Base-by-base conservation (phyloP, 192 early-diverging fungal genomes). In the Rhizoclosmatium globosum region DNA sequence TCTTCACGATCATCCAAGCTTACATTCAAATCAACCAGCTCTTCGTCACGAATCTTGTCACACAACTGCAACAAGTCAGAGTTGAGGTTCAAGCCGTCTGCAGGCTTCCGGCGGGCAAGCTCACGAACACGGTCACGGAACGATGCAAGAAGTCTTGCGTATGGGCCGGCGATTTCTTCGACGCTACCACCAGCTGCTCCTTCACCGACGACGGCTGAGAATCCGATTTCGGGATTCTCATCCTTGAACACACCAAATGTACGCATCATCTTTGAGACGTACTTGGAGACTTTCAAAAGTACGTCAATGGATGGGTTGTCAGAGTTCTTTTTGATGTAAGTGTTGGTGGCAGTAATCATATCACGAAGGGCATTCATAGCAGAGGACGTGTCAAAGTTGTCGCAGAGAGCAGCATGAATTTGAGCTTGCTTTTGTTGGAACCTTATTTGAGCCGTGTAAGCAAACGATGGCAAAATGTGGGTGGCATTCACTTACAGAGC, bases 1-100 rank as follows among this genome's bases (percentile, higher is more conserved):
- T 95, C 95, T 80, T 96, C 98, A 71, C 95, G 94, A 85, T 99
- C 98, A 79, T 97, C 98, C 71, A 99, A 86, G 1, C 92, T 88
- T 13, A 99, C 93, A 39, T 95, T 95, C n/a, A 97, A 84, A 56
- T 94, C 91, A 17, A 95, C 92, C 47, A 98, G 88, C 57, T 95
- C 94, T 21, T 90, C 87, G 84, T 99, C 96, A 64, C 98, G 93
- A 50, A 99, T 71, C 83, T 89, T 90, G 86, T 99, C 98, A 70
- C 92, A 93, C 13, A 97, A 84, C 19, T 82, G 79, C 68, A 99
- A 84, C 78, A 97, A 82, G 68, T 93, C 90, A 23, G 81, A 83
- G 56, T 11, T 21, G 1, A 50, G 6, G 39, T 11, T 42, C 9
- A 1, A 11, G 17, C 47, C 67, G 47, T 58, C 64, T 76, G 77